A percentile compares a stretch with the other conserved stretches of the same genome.
Conservation (phyloP, 306 rosid species). For the Luffa aegyptiaca region DNA sequence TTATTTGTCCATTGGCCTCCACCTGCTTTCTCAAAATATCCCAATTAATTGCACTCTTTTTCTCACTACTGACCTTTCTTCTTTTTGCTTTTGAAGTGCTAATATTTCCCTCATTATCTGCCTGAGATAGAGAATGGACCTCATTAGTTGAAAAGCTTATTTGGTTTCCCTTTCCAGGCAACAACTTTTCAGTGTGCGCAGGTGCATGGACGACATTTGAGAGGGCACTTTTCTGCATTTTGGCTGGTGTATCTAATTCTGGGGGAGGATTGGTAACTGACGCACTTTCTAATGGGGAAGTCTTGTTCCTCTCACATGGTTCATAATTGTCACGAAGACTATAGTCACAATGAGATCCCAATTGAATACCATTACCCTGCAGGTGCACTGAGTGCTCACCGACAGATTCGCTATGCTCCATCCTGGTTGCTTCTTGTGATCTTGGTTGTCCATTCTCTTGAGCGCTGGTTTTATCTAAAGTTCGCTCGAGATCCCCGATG, state of each 20-base stretch:
- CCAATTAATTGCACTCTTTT: conserved; percentile 48
- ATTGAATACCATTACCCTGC: conserved; percentile 19
- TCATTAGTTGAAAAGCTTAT: conserved; percentile 24
- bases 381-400: conserved; percentile 23
- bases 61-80: conserved; percentile 29
- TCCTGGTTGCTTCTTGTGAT: conserved; percentile 25
- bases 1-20: conserved; percentile 22
- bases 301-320: conserved; percentile 22
- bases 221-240: conserved; percentile 18
- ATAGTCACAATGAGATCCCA: conserved; percentile 15
- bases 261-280: conserved; percentile 20
- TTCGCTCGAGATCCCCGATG: conserved; percentile 20
- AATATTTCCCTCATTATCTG: conserved; percentile 16
- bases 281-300: conserved; percentile 22
- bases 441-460: conserved; percentile 20
- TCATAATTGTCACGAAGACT: conserved; percentile 17
- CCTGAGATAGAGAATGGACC: conserved; percentile 20
- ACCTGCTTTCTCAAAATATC: conserved; percentile 64
- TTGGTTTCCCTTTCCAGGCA: conserved; percentile 21
- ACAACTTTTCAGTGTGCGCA: conserved; percentile 20
- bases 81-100: conserved; percentile 41
- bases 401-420: conserved; percentile 24
- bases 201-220: conserved; percentile 19
- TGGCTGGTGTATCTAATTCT: conserved; percentile 16
- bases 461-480: conserved; percentile 16